These are phyloP conservation scores for Fusarium caatingaense DNA, from an alignment of 2,329 filamentous ascomycete species.

Conservation along the genomic window DNA sequence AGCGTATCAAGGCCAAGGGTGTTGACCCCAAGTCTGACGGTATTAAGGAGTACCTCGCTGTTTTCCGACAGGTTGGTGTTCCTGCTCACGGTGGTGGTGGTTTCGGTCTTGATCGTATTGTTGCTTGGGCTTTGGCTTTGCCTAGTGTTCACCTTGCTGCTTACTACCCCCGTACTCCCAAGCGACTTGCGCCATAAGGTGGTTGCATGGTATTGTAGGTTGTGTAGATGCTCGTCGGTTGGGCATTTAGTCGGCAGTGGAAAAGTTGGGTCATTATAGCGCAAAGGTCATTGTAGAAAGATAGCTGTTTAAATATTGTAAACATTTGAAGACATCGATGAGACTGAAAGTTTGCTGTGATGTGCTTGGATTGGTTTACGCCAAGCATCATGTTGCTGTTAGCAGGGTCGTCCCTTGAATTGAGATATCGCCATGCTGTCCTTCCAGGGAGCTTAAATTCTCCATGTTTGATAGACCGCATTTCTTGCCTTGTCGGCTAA, in stretches of 20 bases:
- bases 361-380: too few relatives aligned
- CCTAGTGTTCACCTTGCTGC: constrained; percentile 69
- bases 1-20: constrained; percentile 81
- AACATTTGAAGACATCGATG: neutral
- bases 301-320: neutral
- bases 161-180: constrained; percentile 71
- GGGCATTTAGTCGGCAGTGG: neutral
- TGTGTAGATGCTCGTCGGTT: neutral
- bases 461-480: neutral
- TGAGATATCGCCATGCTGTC: neutral
- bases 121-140: constrained; percentile 71
- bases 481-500: neutral
- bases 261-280: constrained; percentile 4
- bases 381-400: neutral
- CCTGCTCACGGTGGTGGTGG: constrained; percentile 91
- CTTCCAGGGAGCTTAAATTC: neutral
- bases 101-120: constrained; percentile 89
- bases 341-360: too few relatives aligned
- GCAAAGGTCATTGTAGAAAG: constrained; percentile 1
- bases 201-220: neutral
- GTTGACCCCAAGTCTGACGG: constrained; percentile 78
- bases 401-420: neutral
- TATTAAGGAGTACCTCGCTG: constrained; percentile 91
- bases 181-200: constrained; percentile 64
- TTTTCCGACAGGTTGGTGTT: constrained; percentile 82